Base-by-base conservation (phyloP, 2,329 filamentous ascomycete species). In the Zelopaecilomyces penicillatus region DNA sequence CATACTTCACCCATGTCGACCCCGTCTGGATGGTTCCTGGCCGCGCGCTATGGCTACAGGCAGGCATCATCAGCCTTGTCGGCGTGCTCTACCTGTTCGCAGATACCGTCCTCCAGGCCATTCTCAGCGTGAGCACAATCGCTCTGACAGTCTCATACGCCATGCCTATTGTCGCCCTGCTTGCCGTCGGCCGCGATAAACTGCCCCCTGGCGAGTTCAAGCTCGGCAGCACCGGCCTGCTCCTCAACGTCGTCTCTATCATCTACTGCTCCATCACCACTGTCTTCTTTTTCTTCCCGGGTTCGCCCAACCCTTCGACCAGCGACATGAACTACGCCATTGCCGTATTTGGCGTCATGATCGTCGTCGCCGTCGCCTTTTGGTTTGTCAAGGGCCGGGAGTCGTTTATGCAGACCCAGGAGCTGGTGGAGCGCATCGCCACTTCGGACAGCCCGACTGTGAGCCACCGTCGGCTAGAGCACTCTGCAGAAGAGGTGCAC, bases 301-400 rank as follows among this genome's bases (percentile, higher is more conserved):
- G 58, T 0, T 47, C 45, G 0, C 74, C 74, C 0, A 66, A 67
- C 46, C 74, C 74, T 0, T 49, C 65, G 0, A 55, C 62, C 0
- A 58, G 60, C n/a, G 71, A 77, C 47, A 77, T 77, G 74, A 78
- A 78, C 56, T 78, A 70, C 52, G 74, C 75, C 5, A 76, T 77
- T 51, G 74, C 69, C 1, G 74, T 77, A 1, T 77, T 78, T 51
- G 74, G 71, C 1, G 65, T 76, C 26, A 75, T 77, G 73, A 50
- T 77, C 42, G 60, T 75, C 3, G 62, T 76, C 6, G 64, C 72
- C 0, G 34, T 75, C 1, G 63, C 57, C 0, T 77, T 76, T 48
- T 78, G 74, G 73, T 58, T 75, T 33, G 42, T 73, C 34, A 65
- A 67, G 52, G 74, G 74, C 1, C 64, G 64, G 27, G 39, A 39